These are phyloP conservation scores for Cyberlindnera meyerae DNA, from an alignment of 805 yeast species.

Conservation along the genomic window DNA sequence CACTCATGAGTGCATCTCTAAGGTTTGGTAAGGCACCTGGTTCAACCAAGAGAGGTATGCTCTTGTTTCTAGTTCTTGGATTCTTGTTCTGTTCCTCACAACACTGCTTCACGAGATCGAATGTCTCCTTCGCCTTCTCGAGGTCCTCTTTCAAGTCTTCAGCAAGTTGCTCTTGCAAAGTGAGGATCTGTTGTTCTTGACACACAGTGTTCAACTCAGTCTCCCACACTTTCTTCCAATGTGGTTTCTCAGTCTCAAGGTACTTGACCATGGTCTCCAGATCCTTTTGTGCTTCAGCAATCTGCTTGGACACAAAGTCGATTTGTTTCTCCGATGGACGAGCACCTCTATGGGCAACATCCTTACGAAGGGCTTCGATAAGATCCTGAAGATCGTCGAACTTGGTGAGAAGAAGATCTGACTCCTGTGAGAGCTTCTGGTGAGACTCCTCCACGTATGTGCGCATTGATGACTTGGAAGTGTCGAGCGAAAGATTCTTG, in stretches of 20 bases:
- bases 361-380: constrained; percentile 83
- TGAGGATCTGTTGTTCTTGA: constrained; percentile 90
- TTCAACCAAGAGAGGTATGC: constrained; percentile 45
- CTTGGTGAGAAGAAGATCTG: constrained; percentile 66
- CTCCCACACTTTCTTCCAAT: constrained; percentile 92
- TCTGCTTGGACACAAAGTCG: constrained; percentile 58
- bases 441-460: constrained; percentile 76
- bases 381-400: constrained; percentile 91
- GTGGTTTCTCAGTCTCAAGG: constrained; percentile 66
- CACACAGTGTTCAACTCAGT: constrained; percentile 82
- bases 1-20: constrained; percentile 74
- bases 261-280: constrained; percentile 54
- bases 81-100: constrained; percentile 70
- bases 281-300: constrained; percentile 49
- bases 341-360: constrained; percentile 88
- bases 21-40: constrained; percentile 61
- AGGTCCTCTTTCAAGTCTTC: constrained; percentile 78
- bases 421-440: constrained; percentile 63
- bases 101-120: constrained; percentile 73
- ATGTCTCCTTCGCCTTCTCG: constrained; percentile 75
- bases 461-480: constrained; percentile 33
- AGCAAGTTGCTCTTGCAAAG: constrained; percentile 81
- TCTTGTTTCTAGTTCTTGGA: constrained; percentile 35
- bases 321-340: constrained; percentile 74
- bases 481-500: constrained; percentile 41